Conservation (phyloP, 2,329 filamentous ascomycete species). For the Xylariaceae sp. region DNA sequence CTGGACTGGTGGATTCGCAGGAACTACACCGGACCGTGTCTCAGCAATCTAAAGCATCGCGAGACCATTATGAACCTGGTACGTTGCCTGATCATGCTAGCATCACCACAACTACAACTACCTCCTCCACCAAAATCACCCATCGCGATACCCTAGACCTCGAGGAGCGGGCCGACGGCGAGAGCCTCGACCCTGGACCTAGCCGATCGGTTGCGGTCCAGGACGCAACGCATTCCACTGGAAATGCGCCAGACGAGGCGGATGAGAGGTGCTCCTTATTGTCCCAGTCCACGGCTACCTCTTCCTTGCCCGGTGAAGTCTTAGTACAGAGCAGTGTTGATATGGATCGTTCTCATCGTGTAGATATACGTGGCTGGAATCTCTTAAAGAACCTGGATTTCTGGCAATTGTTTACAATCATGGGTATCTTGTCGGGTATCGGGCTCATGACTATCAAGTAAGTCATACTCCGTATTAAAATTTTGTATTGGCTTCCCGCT, state of each 20-base stretch:
- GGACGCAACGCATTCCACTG: conserved; percentile 21
- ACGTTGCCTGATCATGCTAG: conserved; percentile 53
- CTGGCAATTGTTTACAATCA: conserved; percentile 87
- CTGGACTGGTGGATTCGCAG: conserved; percentile 47
- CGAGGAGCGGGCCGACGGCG: conserved; percentile 28
- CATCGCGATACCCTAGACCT: conserved; percentile 36
- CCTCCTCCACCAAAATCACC: conserved; percentile 44
- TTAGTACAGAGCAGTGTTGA: conserved; percentile 68
- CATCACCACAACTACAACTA: no score
- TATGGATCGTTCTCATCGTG: conserved; percentile 75
- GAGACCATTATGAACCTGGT: conserved; percentile 66
- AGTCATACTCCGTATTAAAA: conserved; percentile 44
- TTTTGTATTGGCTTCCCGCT: not conserved
- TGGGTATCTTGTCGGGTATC: conserved; percentile 90
- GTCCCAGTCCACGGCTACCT: conserved; percentile 63
- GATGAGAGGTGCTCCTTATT: conserved; percentile 86
- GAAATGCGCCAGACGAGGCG: conserved; percentile 47
- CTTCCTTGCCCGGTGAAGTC: conserved; percentile 56
- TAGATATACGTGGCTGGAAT: conserved; percentile 88
- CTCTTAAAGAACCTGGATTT: conserved; percentile 79
- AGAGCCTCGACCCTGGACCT: conserved; percentile 23
- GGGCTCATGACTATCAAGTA: conserved; percentile 99
- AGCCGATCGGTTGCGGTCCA: conserved; percentile 34
- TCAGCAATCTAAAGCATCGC: conserved; percentile 49
- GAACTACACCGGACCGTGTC: conserved; percentile 51